Evolutionary conservation across 2,329 filamentous ascomycete species (phyloP).

Genomic region (Domatiomyces globalis): DNA sequence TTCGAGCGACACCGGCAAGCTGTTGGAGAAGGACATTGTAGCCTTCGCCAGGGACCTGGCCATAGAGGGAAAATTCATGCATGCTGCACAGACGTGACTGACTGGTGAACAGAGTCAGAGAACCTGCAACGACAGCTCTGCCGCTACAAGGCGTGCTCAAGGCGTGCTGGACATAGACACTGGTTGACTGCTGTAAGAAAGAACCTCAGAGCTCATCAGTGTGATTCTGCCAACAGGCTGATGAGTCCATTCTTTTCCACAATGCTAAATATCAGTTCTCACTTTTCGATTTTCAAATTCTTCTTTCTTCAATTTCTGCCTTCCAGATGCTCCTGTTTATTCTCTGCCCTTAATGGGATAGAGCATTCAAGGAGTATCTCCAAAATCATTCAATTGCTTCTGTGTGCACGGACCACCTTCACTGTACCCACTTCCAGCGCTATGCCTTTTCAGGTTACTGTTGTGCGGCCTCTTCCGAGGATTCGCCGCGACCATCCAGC

Average conservation of each 20-base stretch:
- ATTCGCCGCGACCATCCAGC: not conserved
- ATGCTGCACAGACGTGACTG: slow-evolving; percentile 24
- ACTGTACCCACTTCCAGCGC: too few relatives aligned
- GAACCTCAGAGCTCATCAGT: not conserved
- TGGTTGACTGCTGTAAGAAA: too few relatives aligned
- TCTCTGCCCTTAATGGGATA: too few relatives aligned
- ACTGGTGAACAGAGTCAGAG: not conserved
- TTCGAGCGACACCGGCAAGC: slow-evolving; percentile 46
- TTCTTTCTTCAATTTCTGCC: not conserved
- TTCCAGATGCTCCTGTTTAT: not conserved
- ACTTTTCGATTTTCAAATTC: not conserved
- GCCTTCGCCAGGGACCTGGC: slow-evolving; percentile 41
- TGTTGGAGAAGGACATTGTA: slow-evolving; percentile 49
- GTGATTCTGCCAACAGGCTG: not conserved
- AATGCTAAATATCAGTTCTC: not conserved
- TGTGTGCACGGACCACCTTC: not conserved
- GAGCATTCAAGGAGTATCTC: not conserved
- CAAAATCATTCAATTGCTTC: too few relatives aligned
- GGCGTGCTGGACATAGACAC: too few relatives aligned
- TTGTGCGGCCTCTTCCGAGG: not conserved
- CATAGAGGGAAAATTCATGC: slow-evolving; percentile 51
- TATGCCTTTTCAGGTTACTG: not conserved
- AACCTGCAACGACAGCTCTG: not conserved
- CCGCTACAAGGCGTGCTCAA: not conserved
- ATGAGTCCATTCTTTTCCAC: not conserved